A percentile compares a stretch with the other conserved stretches of the same genome.
These are phyloP conservation scores for Clavispora phyllophila DNA, from an alignment of 805 yeast species.

Conservation along the genomic window DNA sequence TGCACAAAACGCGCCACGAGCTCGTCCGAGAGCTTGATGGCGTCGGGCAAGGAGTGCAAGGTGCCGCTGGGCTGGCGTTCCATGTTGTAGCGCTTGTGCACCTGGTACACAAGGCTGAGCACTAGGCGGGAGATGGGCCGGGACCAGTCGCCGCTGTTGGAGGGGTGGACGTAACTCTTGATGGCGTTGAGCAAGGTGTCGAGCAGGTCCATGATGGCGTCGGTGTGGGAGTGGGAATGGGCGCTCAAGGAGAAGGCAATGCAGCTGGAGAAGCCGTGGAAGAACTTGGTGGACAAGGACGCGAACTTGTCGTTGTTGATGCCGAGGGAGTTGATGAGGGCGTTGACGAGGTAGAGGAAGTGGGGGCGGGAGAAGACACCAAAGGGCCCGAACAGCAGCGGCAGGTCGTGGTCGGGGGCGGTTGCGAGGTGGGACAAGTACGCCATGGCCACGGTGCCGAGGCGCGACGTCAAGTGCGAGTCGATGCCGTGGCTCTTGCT, in stretches of 20 bases:
- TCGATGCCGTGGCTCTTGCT: conserved; percentile 49
- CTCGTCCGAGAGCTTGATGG: conserved; percentile 31
- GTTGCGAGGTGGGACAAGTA: conserved; percentile 29
- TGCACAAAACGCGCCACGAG: conserved; percentile 40
- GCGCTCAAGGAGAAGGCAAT: conserved; percentile 64
- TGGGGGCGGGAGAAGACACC: conserved; percentile 67
- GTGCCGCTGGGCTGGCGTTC: conserved; percentile 39
- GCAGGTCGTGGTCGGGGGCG: conserved; percentile 7
- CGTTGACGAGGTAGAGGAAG: conserved; percentile 53
- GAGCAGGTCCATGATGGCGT: conserved; percentile 49
- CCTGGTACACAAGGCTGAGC: conserved; percentile 53
- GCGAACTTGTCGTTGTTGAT: conserved; percentile 46
- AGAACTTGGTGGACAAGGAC: conserved; percentile 35
- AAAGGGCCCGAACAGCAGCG: conserved; percentile 36
- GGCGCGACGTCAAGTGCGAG: conserved; percentile 55
- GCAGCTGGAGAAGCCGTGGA: conserved; percentile 38
- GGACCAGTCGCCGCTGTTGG: conserved; percentile 90
- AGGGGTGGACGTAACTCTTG: conserved; percentile 84
- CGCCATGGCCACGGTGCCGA: conserved; percentile 56
- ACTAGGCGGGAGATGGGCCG: conserved; percentile 59
- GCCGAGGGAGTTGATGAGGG: conserved; percentile 41
- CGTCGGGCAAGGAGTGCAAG: conserved; percentile 20
- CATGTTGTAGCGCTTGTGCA: conserved; percentile 51
- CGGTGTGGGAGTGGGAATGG: conserved; percentile 30
- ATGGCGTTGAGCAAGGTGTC: conserved; percentile 59